Conservation (phyloP, 805 yeast genomes). For the Lachancea nothofagi region DNA sequence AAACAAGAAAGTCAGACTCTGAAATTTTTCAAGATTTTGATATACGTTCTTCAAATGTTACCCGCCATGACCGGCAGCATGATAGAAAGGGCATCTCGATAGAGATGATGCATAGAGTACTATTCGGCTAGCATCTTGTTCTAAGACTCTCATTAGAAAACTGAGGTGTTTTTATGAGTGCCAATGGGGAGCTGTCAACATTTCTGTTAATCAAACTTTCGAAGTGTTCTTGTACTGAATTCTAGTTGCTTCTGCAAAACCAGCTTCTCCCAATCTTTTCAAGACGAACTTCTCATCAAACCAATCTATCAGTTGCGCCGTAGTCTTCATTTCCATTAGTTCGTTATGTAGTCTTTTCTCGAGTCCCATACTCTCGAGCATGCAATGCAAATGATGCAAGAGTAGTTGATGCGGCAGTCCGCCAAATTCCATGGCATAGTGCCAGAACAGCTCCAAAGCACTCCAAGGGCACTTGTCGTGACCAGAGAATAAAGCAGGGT, state of each 20-base stretch:
- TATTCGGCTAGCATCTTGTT: neutral
- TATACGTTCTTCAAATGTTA: neutral
- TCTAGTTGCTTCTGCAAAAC: conserved; percentile 53
- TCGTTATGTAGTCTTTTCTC: conserved; percentile 46
- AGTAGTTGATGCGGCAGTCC: conserved; percentile 80
- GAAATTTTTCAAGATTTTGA: conserved; percentile 3
- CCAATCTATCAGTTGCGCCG: conserved; percentile 73
- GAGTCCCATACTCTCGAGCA: conserved; percentile 57
- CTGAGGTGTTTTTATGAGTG: neutral
- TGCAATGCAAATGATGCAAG: conserved; percentile 85
- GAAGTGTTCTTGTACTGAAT: conserved; percentile 36
- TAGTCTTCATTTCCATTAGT: conserved; percentile 54
- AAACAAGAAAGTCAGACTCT: neutral
- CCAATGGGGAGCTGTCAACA: neutral
- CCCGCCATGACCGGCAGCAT: conserved; percentile 1
- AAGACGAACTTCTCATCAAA: conserved; percentile 66
- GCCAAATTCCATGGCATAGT: conserved; percentile 60
- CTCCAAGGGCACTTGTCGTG: conserved; percentile 78
- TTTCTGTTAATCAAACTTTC: neutral
- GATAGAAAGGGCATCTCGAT: neutral
- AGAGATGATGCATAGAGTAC: too few species aligned
- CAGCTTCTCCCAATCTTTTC: conserved; percentile 59
- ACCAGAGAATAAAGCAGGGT: conserved; percentile 87
- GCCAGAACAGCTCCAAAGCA: conserved; percentile 79
- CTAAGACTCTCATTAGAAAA: too few species aligned